Percentiles rank a stretch among this genome's conserved stretches.
phyloP scores from a whole-genome alignment of 129 eudicot genomes.

The Saussurea involucrata region DNA sequence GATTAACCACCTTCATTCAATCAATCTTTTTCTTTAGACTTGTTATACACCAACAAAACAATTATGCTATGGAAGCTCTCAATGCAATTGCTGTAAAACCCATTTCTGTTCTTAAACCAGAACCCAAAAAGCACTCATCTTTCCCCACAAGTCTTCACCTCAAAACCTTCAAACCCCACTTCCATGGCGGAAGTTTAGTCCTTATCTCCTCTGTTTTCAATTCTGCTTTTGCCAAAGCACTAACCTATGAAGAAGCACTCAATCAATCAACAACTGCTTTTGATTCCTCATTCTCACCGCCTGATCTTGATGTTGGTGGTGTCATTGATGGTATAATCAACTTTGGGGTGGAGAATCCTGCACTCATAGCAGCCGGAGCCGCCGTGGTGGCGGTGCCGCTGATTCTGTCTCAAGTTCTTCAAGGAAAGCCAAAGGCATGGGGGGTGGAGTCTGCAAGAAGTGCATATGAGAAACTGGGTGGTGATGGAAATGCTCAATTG shows the following conservation, averaged over 20 bases:
- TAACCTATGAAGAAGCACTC: constrained; percentile 87
- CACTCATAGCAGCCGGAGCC: constrained; percentile 57
- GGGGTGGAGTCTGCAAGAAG: constrained; percentile 75
- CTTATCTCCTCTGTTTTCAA: constrained; percentile 59
- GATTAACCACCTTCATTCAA: constrained; percentile 12
- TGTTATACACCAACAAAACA: neutral
- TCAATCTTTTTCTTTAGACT: constrained; percentile 4
- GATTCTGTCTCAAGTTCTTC: constrained; percentile 61
- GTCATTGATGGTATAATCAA: constrained; percentile 36
- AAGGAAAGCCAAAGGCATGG: constrained; percentile 69
- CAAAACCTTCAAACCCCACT: constrained; percentile 29
- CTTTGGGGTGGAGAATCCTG: constrained; percentile 65
- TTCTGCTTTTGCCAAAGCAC: constrained; percentile 60
- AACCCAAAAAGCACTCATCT: constrained; percentile 46
- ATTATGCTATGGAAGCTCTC: constrained; percentile 85
- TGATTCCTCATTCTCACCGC: constrained; percentile 29
- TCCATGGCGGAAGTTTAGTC: constrained; percentile 49
- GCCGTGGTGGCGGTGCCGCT: constrained; percentile 65
- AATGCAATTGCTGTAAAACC: constrained; percentile 71
- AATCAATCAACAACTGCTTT: constrained; percentile 49
- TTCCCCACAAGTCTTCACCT: constrained; percentile 22
- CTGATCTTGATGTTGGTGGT: constrained; percentile 56
- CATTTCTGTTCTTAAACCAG: constrained; percentile 55
- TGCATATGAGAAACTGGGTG: constrained; percentile 77
- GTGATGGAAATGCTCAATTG: constrained; percentile 62